Conservation (phyloP, 192 early-diverging fungal genomes). For the Dimargaris xerosporica region DNA sequence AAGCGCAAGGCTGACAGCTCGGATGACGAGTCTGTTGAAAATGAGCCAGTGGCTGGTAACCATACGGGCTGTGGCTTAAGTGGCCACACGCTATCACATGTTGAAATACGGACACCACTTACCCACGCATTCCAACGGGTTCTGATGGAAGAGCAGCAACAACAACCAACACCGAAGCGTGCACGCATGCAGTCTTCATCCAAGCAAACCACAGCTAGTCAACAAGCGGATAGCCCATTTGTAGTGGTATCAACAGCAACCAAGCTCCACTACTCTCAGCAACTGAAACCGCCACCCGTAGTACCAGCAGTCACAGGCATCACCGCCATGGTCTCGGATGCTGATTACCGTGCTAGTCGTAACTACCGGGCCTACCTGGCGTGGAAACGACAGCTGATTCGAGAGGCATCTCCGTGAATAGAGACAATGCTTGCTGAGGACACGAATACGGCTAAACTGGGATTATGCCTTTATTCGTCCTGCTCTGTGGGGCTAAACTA, state of each 20-base stretch:
- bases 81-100: too few species aligned
- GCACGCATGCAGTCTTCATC: not conserved
- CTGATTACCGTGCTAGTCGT: not conserved
- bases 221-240: not conserved
- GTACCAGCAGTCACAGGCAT: not conserved
- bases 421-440: slow-evolving; percentile 2
- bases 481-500: too few species aligned
- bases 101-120: too few species aligned
- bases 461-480: too few species aligned
- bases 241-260: not conserved
- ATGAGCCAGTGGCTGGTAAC: too few species aligned
- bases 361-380: not conserved
- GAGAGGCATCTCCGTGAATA: too few species aligned
- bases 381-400: slow-evolving; percentile 7
- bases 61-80: too few species aligned
- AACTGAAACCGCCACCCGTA: not conserved
- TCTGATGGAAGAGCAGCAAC: not conserved
- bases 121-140: not conserved
- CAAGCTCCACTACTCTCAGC: too few species aligned
- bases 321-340: slow-evolving; percentile 2
- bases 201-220: too few species aligned
- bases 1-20: not conserved
- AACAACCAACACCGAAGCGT: not conserved
- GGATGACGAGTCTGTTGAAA: too few species aligned
- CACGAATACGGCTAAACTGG: too few species aligned